Evolutionary conservation across 768 basidiomycete species (phyloP).

Genomic region (Tulasnella sp.): DNA sequence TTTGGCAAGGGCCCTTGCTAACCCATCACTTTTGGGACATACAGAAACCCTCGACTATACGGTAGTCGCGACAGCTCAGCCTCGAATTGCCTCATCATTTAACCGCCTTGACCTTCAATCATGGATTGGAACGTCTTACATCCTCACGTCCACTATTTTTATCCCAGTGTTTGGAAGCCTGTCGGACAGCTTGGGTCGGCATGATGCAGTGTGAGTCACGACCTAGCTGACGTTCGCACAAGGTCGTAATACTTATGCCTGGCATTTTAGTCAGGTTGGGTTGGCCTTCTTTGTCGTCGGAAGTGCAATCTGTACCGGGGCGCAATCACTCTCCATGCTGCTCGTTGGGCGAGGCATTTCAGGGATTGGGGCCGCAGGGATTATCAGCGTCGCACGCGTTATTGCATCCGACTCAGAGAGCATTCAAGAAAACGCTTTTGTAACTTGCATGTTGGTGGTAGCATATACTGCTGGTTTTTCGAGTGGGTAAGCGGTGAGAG

Average conservation of each 20-base stretch:
- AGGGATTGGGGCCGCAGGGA: constrained; percentile 20
- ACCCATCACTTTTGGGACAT: no score
- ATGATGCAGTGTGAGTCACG: constrained; percentile 29
- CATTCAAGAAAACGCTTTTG: constrained; percentile 34
- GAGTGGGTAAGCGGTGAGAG: constrained; percentile 4
- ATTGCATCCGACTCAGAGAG: constrained; percentile 35
- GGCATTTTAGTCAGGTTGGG: constrained; percentile 27
- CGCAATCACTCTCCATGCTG: constrained; percentile 35
- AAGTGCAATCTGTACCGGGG: constrained; percentile 38
- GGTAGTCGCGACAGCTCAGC: constrained; percentile 44
- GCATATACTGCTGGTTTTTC: constrained; percentile 34
- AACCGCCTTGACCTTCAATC: constrained; percentile 27
- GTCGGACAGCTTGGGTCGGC: constrained; percentile 41
- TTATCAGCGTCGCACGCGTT: constrained; percentile 28
- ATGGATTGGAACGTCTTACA: constrained; percentile 41
- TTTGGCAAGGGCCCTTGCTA: no score
- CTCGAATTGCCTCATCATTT: constrained; percentile 36
- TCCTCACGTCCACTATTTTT: constrained; percentile 42
- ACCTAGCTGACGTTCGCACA: background rate
- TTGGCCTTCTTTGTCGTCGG: constrained; percentile 38
- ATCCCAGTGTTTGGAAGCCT: constrained; percentile 40
- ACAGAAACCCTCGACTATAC: constrained; percentile 17
- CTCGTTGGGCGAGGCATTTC: constrained; percentile 34
- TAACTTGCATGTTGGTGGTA: constrained; percentile 32
- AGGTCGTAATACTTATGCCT: background rate